phyloP scores from a whole-genome alignment of 306 rosid species.

The Quercus dentata region DNA sequence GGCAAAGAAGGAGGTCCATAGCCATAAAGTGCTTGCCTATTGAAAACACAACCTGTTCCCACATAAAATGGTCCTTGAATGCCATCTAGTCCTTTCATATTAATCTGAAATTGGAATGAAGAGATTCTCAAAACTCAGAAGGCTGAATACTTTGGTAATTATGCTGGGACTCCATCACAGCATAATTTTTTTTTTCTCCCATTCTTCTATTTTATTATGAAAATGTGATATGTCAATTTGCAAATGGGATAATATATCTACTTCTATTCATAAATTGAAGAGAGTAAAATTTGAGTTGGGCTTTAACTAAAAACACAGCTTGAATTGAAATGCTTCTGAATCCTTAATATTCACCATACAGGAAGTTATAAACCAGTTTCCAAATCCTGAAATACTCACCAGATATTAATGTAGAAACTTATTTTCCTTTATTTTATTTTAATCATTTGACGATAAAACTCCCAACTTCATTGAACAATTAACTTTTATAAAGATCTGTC shows the following conservation, averaged over 20 bases:
- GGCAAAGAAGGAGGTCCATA: constrained; percentile 97
- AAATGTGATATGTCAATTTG: neutral
- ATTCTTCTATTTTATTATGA: neutral
- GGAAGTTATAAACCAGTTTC: neutral
- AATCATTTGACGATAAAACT: neutral
- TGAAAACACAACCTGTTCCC: constrained; percentile 92
- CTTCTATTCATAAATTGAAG: neutral
- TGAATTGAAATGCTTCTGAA: neutral
- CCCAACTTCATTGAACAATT: neutral
- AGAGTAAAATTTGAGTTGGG: neutral
- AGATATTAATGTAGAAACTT: neutral
- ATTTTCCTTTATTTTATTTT: neutral
- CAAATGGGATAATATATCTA: neutral
- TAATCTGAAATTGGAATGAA: constrained; percentile 57
- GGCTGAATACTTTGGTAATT: neutral
- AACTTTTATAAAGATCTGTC: neutral
- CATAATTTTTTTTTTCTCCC: neutral
- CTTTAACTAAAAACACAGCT: neutral
- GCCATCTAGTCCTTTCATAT: constrained; percentile 99
- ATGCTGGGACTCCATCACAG: neutral
- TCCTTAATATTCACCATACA: neutral
- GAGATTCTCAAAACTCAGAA: constrained; percentile 4
- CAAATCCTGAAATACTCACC: neutral
- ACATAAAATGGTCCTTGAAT: constrained; percentile 98
- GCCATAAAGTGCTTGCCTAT: constrained; percentile 97